Evolutionary conservation across 768 basidiomycete genomes (phyloP).

Genomic region (Termitomyces sp.): DNA sequence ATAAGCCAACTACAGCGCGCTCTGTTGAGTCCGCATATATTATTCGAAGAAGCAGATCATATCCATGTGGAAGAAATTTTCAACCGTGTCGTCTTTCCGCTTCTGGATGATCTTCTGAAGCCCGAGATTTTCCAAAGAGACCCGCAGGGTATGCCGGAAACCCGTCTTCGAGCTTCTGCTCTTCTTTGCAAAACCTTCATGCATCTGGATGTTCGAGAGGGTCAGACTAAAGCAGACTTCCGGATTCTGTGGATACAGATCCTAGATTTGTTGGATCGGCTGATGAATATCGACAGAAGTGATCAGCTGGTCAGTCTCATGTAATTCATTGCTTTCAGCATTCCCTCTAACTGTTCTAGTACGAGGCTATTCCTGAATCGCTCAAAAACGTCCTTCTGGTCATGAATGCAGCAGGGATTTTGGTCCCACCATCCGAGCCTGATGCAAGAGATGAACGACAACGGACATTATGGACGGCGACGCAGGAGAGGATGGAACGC

Average conservation of each 20-base stretch:
- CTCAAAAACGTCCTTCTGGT: slow-evolving; percentile 96
- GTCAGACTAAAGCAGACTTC: slow-evolving; percentile 56
- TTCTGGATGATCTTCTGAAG: slow-evolving; percentile 87
- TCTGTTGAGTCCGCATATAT: slow-evolving; percentile 72
- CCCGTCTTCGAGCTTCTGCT: slow-evolving; percentile 82
- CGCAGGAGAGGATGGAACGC: slow-evolving; percentile 82
- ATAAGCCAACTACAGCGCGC: slow-evolving; percentile 82
- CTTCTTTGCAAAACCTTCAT: slow-evolving; percentile 94
- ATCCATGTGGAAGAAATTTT: slow-evolving; percentile 79
- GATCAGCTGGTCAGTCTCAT: slow-evolving; percentile 78
- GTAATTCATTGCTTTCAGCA: background rate
- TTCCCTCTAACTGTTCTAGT: slow-evolving; percentile 42
- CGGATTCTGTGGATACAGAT: slow-evolving; percentile 85
- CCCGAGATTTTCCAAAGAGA: slow-evolving; percentile 78
- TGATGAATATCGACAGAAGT: slow-evolving; percentile 82
- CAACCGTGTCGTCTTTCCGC: slow-evolving; percentile 85
- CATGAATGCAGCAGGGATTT: slow-evolving; percentile 86
- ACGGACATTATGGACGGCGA: slow-evolving; percentile 78
- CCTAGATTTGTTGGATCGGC: slow-evolving; percentile 80
- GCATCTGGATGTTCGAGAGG: slow-evolving; percentile 82
- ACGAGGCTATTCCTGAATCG: slow-evolving; percentile 94
- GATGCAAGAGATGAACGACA: slow-evolving; percentile 57
- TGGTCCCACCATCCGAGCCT: slow-evolving; percentile 57
- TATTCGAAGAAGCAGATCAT: slow-evolving; percentile 55
- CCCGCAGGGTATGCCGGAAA: slow-evolving; percentile 87